Conservation (phyloP, 2,329 filamentous ascomycete species). For the Fusarium sp. region DNA sequence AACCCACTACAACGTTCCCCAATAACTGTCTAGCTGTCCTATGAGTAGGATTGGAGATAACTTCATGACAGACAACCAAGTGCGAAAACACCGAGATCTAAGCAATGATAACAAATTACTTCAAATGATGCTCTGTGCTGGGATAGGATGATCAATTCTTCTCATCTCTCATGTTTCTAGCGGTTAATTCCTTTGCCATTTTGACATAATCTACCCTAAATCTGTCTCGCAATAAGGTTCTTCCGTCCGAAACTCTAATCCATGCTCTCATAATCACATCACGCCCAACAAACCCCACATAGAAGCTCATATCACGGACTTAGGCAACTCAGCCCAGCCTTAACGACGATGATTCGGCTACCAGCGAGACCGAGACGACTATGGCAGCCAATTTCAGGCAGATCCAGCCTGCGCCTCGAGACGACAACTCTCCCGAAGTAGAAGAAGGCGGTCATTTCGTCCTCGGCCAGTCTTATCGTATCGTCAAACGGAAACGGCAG, state of each 20-base stretch:
- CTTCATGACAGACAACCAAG: no score
- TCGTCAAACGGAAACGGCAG: slow-evolving; percentile 1
- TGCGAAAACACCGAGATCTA: no score
- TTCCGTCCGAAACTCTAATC: background rate
- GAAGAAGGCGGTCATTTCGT: background rate
- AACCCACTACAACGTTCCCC: background rate
- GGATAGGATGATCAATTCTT: no score
- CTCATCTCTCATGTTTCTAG: no score
- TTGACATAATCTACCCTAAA: background rate
- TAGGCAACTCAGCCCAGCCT: background rate
- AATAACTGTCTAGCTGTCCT: accelerated
- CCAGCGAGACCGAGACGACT: background rate
- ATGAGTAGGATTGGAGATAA: accelerated
- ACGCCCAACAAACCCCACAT: background rate
- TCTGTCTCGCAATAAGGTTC: background rate
- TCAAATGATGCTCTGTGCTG: no score
- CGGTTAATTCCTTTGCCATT: accelerated
- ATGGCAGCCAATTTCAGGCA: slow-evolving; percentile 11
- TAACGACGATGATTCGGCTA: slow-evolving; percentile 1
- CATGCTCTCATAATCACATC: background rate
- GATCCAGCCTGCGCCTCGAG: slow-evolving; percentile 9
- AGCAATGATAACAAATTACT: no score
- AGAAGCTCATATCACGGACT: background rate
- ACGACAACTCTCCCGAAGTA: background rate
- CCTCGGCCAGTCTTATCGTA: background rate